These are phyloP conservation scores for Zygosaccharomyces gambellarensis DNA, from an alignment of 805 yeast species.

Conservation along the genomic window DNA sequence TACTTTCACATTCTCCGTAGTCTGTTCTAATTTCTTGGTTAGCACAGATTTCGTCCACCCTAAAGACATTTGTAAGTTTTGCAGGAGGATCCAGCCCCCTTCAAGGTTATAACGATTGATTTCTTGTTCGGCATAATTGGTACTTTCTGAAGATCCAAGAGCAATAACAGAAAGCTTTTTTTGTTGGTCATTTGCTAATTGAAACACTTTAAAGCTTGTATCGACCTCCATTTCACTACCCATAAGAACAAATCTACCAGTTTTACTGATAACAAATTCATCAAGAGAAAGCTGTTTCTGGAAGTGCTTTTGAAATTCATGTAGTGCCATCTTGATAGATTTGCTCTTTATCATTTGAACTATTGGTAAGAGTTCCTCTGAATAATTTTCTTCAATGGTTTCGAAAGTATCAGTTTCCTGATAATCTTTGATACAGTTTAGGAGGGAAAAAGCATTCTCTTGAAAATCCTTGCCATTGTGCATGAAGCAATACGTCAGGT, in stretches of 20 bases:
- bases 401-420: neutral
- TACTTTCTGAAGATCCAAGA: conserved; percentile 71
- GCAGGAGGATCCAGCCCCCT: conserved; percentile 71
- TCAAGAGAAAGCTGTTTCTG: conserved; percentile 3
- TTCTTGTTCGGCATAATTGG: conserved; percentile 51
- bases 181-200: conserved; percentile 36
- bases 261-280: conserved; percentile 2
- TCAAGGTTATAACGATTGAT: conserved; percentile 41
- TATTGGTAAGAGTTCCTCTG: conserved; percentile 1
- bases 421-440: neutral
- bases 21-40: conserved; percentile 41
- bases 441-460: neutral
- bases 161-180: conserved; percentile 45
- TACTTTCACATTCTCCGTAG: conserved; percentile 43
- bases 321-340: conserved; percentile 12
- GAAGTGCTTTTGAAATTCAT: conserved; percentile 1
- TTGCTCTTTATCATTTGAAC: conserved; percentile 6
- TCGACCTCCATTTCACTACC: conserved; percentile 63
- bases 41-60: conserved; percentile 53
- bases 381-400: neutral
- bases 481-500: conserved; percentile 20
- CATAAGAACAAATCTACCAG: conserved; percentile 38
- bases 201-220: conserved; percentile 51
- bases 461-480: conserved; percentile 13
- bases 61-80: conserved; percentile 72